Evolutionary conservation across 1,284 basidiomycete species (phyloP).

Genomic region (Sanghuangporus sanghuang): DNA sequence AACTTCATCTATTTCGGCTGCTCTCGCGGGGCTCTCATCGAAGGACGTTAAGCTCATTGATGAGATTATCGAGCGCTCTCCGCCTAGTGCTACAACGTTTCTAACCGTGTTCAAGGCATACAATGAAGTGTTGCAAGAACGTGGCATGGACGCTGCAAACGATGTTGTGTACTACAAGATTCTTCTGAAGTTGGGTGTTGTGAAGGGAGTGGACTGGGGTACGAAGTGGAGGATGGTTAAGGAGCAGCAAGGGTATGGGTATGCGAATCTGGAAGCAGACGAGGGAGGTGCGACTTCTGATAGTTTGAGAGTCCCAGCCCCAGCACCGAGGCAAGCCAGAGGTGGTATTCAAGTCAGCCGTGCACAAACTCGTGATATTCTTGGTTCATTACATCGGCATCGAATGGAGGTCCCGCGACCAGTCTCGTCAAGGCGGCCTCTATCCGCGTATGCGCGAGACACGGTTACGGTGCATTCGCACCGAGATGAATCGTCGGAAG

Average conservation of each 20-base stretch:
- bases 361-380: neutral
- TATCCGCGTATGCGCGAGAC: constrained; percentile 24
- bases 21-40: constrained; percentile 46
- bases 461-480: constrained; percentile 43
- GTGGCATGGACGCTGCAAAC: constrained; percentile 67
- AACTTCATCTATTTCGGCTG: constrained; percentile 12
- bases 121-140: constrained; percentile 65
- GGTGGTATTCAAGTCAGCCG: neutral
- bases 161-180: constrained; percentile 79
- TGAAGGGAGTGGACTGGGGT: constrained; percentile 71
- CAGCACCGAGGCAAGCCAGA: neutral
- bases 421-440: neutral
- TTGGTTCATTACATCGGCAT: neutral
- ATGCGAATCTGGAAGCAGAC: constrained; percentile 17
- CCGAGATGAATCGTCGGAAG: constrained; percentile 30
- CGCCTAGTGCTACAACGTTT: constrained; percentile 62
- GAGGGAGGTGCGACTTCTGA: constrained; percentile 18
- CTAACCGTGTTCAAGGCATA: constrained; percentile 77
- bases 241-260: constrained; percentile 41
- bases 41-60: constrained; percentile 69
- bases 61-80: constrained; percentile 61
- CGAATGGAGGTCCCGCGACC: neutral
- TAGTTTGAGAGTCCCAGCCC: constrained; percentile 8
- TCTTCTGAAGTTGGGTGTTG: constrained; percentile 69
- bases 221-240: constrained; percentile 73